phyloP scores from a whole-genome alignment of 1,139 yeast species.

The Geotrichum cucujoidarum region DNA sequence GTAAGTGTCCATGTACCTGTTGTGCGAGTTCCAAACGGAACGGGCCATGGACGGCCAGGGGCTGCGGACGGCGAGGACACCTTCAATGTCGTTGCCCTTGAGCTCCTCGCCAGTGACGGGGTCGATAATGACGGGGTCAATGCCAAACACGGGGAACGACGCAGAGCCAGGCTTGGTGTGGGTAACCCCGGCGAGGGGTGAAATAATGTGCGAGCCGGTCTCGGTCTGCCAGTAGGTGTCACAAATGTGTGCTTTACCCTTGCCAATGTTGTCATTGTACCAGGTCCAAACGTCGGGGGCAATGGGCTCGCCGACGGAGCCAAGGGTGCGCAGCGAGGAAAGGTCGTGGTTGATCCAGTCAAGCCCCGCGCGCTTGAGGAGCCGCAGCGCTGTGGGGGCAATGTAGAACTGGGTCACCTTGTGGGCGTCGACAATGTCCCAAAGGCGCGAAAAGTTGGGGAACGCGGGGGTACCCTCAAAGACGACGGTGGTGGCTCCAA shows the following conservation, averaged over 20 bases:
- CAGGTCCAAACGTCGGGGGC: constrained; percentile 93
- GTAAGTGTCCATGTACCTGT: constrained; percentile 79
- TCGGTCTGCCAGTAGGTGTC: constrained; percentile 97
- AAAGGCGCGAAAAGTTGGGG: constrained; percentile 72
- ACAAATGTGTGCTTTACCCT: constrained; percentile 67
- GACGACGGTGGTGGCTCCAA: constrained; percentile 76
- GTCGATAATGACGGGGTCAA: constrained; percentile 75
- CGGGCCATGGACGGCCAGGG: constrained; percentile 96
- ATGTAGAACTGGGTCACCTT: constrained; percentile 80
- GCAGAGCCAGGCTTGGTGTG: constrained; percentile 93
- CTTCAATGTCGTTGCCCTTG: constrained; percentile 80
- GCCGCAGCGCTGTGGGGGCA: constrained; percentile 84
- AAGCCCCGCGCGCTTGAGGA: constrained; percentile 78
- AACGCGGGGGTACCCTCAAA: constrained; percentile 87
- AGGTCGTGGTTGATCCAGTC: constrained; percentile 60
- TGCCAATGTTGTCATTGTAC: constrained; percentile 78
- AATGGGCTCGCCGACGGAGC: constrained; percentile 90
- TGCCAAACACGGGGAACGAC: constrained; percentile 84
- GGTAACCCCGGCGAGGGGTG: constrained; percentile 83
- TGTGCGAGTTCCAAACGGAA: constrained; percentile 80
- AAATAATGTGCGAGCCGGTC: constrained; percentile 84
- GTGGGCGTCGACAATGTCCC: constrained; percentile 77
- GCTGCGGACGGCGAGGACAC: constrained; percentile 74
- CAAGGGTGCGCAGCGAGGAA: constrained; percentile 63
- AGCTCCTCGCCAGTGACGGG: constrained; percentile 78